These are phyloP conservation scores for Micractinium sp. DNA, from an alignment of 139 green algal genomes.

Conservation along the genomic window DNA sequence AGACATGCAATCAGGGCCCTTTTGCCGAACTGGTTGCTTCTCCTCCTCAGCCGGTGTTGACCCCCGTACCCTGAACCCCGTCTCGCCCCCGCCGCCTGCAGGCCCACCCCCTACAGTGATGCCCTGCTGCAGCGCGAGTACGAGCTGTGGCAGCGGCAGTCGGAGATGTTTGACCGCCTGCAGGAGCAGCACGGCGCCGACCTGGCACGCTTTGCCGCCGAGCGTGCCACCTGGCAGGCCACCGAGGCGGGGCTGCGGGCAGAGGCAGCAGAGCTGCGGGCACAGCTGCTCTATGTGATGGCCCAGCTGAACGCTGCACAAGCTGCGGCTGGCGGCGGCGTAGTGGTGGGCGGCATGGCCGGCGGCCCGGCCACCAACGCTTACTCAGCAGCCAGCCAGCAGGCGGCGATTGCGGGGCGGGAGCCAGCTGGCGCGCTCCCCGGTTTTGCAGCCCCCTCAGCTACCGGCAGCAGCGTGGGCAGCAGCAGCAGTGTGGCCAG, in stretches of 20 bases:
- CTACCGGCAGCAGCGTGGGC: neutral
- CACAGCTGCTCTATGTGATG: conserved; percentile 38
- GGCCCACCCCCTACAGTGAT: conserved; percentile 12
- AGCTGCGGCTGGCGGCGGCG: neutral
- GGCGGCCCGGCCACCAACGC: neutral
- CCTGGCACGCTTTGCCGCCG: conserved; percentile 3
- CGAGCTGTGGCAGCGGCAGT: conserved; percentile 49
- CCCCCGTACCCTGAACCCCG: no score
- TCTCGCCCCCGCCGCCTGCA: neutral
- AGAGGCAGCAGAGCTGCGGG: conserved; percentile 41
- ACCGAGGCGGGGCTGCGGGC: conserved; percentile 26
- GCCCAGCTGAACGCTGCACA: neutral
- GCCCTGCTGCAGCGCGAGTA: conserved; percentile 38
- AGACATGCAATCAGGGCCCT: no score
- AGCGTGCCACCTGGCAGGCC: conserved; percentile 25
- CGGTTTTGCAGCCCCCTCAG: neutral
- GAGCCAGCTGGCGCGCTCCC: neutral
- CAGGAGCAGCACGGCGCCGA: conserved; percentile 20
- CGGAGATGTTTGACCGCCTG: conserved; percentile 30
- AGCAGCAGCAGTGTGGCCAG: neutral
- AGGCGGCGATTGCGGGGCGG: neutral
- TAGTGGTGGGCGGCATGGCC: neutral
- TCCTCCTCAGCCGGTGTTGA: no score
- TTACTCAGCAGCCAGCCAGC: conserved; percentile 3
- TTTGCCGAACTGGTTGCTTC: no score